Conservation (phyloP, 2,329 filamentous ascomycete species). For the Alternaria triticina region DNA sequence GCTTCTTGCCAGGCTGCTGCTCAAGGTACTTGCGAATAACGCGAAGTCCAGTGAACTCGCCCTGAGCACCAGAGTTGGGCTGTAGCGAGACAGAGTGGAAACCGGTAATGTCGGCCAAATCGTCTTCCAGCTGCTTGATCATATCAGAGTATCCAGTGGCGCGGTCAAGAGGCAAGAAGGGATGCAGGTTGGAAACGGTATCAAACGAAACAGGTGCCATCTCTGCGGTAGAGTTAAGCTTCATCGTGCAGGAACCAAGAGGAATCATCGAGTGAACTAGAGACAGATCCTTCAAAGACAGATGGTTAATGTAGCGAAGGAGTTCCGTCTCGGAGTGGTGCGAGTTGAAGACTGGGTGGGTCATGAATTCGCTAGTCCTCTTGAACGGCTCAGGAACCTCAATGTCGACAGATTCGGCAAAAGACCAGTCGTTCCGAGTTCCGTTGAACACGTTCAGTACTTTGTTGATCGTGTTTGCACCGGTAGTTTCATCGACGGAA, state of each 20-base stretch:
- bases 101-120: conserved; percentile 83
- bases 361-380: conserved; percentile 77
- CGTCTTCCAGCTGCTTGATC: conserved; percentile 73
- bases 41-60: conserved; percentile 89
- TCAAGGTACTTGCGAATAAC: conserved; percentile 87
- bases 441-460: conserved; percentile 64
- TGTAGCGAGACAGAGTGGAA: conserved; percentile 91
- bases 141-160: conserved; percentile 73
- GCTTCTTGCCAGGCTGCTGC: conserved; percentile 68
- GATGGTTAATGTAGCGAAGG: conserved; percentile 88
- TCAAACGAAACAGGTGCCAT: conserved; percentile 86
- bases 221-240: conserved; percentile 91
- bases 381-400: conserved; percentile 63
- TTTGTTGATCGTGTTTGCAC: conserved; percentile 61
- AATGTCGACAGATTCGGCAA: conserved; percentile 21
- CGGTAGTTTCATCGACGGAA: conserved; percentile 78
- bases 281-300: conserved; percentile 93
- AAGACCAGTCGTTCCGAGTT: conserved; percentile 43
- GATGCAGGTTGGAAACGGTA: conserved; percentile 80
- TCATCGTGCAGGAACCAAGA: conserved; percentile 97
- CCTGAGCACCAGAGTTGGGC: conserved; percentile 95
- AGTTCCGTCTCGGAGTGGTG: conserved; percentile 96
- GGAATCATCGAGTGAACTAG: conserved; percentile 98
- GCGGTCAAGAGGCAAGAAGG: conserved; percentile 71
- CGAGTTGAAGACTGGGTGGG: conserved; percentile 92